Base-by-base conservation (phyloP, 2,329 filamentous ascomycete genomes). In the Orbilia quercus region DNA sequence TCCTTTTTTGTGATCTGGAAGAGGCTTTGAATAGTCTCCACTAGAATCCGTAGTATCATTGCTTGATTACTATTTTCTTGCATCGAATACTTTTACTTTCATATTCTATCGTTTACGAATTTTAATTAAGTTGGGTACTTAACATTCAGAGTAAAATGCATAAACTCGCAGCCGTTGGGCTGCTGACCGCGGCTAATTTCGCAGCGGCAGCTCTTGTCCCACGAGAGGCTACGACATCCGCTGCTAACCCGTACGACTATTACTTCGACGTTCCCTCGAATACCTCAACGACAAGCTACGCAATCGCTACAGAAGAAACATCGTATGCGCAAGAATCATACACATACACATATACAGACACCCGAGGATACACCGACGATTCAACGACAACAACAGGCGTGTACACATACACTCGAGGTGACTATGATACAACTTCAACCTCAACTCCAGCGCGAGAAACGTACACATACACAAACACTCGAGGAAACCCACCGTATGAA, bases 151-250 rank as follows among this genome's bases (percentile, higher is more conserved):
- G 12, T 5, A 16, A 36, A 51, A 71, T 71, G 66, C 51, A 57
- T 42, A 53, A 20, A 14, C 22, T 42, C 42, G 51, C 59, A n/a
- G 67, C 53, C 31, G 2, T 59, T 7, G 50, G 60, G 51, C 59
- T 72, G 51, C 59, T 72, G 7, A 42, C 57, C n/a, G 67, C 67
- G 40, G 59, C 53, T 51, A 53, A 65, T 18, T 11, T 72, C 18
- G 59, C 48, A 7, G 51, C 53, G 1, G 67, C 67, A 38, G 25
- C n/a, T 12, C 38, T 34, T 25, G 14, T 65, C n/a, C 59, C 38
- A 16, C 25, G 6, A 25, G 18, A 44, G 20, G 48, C 47, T 22
- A 31, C 31, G 4, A 55, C 54, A 36, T 44, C 47, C 36, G 20
- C 44, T 16, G 22, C 38, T 47, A n/a, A 6, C 6, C 16, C 48